phyloP scores from a whole-genome alignment of 164 flowering plant species.

The Annona cherimola region DNA sequence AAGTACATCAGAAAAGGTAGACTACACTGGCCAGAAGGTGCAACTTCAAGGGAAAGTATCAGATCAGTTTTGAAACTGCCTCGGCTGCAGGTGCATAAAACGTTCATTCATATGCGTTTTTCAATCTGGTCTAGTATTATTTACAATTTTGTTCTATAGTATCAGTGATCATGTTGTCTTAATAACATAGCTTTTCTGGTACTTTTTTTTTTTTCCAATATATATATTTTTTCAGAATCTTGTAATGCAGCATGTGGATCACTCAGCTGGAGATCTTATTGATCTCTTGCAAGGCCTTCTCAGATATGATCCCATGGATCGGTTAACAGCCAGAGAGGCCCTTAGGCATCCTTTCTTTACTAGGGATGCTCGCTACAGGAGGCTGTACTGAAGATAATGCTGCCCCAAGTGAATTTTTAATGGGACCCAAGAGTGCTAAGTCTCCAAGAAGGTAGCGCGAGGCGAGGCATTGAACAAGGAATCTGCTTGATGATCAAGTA shows the following conservation, averaged over 20 bases:
- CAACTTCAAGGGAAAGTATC: conserved; percentile 67
- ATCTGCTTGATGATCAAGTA: no score
- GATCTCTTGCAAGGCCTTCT: conserved; percentile 63
- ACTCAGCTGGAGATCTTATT: conserved; percentile 57
- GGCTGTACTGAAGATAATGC: not conserved
- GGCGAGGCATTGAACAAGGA: no score
- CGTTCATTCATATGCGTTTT: not conserved
- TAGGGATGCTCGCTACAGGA: conserved; percentile 36
- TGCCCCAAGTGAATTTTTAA: no score
- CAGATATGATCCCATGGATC: conserved; percentile 46
- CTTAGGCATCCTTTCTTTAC: conserved; percentile 63
- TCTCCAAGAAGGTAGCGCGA: no score
- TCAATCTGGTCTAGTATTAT: not conserved
- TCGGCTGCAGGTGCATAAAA: conserved; percentile 49
- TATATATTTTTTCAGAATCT: conserved; percentile 30
- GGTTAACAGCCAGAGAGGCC: conserved; percentile 60
- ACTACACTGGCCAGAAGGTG: conserved; percentile 73
- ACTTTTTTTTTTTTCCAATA: not conserved
- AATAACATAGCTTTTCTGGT: not conserved
- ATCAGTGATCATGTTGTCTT: not conserved
- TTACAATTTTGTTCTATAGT: not conserved
- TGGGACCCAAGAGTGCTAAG: no score
- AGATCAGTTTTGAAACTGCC: conserved; percentile 56
- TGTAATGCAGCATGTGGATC: conserved; percentile 65
- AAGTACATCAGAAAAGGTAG: conserved; percentile 61